Conservation (phyloP, 2,329 filamentous ascomycete species). For the Chrysosphaeria jannelii region DNA sequence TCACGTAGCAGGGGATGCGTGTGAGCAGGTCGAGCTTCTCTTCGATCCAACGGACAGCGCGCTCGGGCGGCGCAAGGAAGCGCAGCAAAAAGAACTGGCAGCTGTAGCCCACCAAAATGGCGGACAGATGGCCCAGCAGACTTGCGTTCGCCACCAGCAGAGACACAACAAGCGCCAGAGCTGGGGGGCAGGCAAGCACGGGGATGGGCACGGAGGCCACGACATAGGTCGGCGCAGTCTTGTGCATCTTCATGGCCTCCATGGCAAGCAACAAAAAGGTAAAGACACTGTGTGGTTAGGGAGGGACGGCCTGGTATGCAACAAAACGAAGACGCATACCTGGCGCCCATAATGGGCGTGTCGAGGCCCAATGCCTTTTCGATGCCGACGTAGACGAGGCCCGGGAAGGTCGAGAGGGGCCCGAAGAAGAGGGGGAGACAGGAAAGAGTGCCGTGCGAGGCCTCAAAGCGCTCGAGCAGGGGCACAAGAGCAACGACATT, state of each 20-base stretch:
- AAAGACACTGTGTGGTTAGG: slow-evolving; percentile 36
- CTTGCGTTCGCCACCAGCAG: slow-evolving; percentile 57
- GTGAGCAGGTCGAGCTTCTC: slow-evolving; percentile 61
- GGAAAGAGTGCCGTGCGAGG: slow-evolving; percentile 69
- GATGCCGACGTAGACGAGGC: slow-evolving; percentile 47
- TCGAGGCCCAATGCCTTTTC: slow-evolving; percentile 47
- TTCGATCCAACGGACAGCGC: slow-evolving; percentile 66
- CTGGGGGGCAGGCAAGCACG: slow-evolving; percentile 73
- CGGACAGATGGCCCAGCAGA: slow-evolving; percentile 63
- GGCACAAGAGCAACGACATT: slow-evolving; percentile 60
- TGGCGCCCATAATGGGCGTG: slow-evolving; percentile 50
- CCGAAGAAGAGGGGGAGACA: slow-evolving; percentile 72
- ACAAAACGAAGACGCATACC: slow-evolving; percentile 23
- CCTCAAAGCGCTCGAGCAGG: slow-evolving; percentile 80
- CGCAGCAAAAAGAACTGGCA: slow-evolving; percentile 80
- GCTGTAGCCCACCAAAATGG: slow-evolving; percentile 56
- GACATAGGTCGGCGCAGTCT: slow-evolving; percentile 47
- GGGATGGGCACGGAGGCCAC: slow-evolving; percentile 38
- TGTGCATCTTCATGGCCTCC: slow-evolving; percentile 66
- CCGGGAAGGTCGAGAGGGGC: slow-evolving; percentile 56
- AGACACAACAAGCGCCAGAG: slow-evolving; percentile 41
- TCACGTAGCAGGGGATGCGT: slow-evolving; percentile 70
- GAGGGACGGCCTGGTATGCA: background rate
- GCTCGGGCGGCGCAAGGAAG: slow-evolving; percentile 69
- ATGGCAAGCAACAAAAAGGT: slow-evolving; percentile 64